Evolutionary conservation across 1,284 basidiomycete genomes (phyloP).

Genomic region (Austroboletus novae-zelandiae): DNA sequence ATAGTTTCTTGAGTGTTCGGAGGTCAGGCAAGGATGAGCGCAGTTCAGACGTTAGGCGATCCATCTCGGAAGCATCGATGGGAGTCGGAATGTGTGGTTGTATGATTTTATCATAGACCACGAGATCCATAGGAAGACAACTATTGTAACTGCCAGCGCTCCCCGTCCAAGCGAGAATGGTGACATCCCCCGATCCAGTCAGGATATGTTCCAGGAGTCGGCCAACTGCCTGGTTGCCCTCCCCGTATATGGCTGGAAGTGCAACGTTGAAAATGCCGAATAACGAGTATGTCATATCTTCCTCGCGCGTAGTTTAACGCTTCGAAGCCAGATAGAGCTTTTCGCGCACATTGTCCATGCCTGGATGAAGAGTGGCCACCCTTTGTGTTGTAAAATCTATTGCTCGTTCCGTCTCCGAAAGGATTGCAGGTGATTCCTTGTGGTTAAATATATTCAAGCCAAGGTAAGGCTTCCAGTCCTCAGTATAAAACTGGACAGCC

Average conservation of each 20-base stretch:
- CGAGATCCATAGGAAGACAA: too few relatives aligned
- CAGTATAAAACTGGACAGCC: not conserved
- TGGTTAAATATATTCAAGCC: not conserved
- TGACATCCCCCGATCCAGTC: not conserved
- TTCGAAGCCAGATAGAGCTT: not conserved
- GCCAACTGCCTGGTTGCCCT: not conserved
- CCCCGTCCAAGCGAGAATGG: too few relatives aligned
- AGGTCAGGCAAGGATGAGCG: constrained; percentile 1
- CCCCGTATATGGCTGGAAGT: not conserved
- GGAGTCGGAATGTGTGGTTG: too few relatives aligned
- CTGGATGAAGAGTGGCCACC: not conserved
- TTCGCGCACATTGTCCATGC: not conserved
- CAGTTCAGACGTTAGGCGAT: not conserved
- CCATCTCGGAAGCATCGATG: too few relatives aligned
- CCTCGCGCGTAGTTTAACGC: not conserved
- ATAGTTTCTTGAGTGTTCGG: not conserved
- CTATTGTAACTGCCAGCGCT: too few relatives aligned
- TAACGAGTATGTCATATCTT: not conserved
- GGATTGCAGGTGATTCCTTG: not conserved
- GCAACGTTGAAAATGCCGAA: not conserved
- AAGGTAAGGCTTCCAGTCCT: not conserved
- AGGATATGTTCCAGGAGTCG: not conserved
- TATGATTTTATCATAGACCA: too few relatives aligned
- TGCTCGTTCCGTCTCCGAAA: not conserved
- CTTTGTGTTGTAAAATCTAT: not conserved